Evolutionary conservation across 495 filamentous ascomycete species (phyloP).

Genomic region (Amphirosellinia nigrospora): DNA sequence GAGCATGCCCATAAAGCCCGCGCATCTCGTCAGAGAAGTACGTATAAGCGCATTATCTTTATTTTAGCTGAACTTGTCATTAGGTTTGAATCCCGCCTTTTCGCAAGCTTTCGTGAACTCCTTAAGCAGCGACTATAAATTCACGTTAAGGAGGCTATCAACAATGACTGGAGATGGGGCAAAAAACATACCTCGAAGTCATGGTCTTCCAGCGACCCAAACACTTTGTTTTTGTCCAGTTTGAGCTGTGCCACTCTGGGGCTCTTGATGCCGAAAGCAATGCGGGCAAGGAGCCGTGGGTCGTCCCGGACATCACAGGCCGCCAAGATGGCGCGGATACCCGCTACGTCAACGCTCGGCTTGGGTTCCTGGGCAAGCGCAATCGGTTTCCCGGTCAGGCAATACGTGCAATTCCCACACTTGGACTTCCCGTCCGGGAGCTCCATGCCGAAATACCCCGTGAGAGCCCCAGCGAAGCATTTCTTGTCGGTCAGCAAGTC

Average conservation of each 20-base stretch:
- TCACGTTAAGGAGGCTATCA: background rate
- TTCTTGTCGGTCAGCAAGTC: constrained; percentile 52
- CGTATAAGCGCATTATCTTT: background rate
- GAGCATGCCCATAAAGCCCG: too few relatives aligned
- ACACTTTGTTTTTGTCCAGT: constrained; percentile 48
- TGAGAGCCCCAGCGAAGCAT: constrained; percentile 57
- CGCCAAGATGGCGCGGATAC: constrained; percentile 48
- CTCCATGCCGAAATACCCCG: constrained; percentile 62
- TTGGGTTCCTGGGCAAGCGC: constrained; percentile 33
- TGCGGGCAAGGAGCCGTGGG: constrained; percentile 57
- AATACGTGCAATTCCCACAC: constrained; percentile 62
- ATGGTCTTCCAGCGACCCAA: constrained; percentile 58
- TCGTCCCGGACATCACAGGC: constrained; percentile 56
- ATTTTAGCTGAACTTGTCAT: constrained; percentile 3
- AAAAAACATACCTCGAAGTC: constrained; percentile 51
- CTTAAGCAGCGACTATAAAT: constrained; percentile 34
- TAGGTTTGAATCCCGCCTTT: background rate
- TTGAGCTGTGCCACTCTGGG: constrained; percentile 54
- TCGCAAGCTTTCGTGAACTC: constrained; percentile 39
- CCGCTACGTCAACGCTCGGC: constrained; percentile 39
- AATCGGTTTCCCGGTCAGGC: constrained; percentile 50
- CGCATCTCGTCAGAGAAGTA: background rate
- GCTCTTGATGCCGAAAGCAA: constrained; percentile 65
- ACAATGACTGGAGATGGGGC: background rate
- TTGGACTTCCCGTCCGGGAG: constrained; percentile 44